Base-by-base conservation (phyloP, 371 early-diverging fungal species). In the Capillidium heterosporum region DNA sequence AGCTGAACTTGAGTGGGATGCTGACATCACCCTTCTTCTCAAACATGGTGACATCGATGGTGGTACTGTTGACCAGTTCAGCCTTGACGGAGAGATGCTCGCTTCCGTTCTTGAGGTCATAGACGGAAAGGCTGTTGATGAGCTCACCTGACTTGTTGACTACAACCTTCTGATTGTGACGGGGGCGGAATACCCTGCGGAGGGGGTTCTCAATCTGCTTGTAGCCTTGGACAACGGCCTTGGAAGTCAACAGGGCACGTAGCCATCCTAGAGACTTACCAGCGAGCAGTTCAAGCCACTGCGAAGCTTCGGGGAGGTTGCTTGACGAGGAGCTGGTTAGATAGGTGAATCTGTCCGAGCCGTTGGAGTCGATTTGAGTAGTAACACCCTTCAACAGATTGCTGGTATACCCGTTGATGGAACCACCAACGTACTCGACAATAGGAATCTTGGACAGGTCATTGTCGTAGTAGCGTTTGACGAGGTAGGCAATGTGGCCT, bases 391-490 rank as follows among this genome's bases (percentile, higher is more conserved):
- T 32, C 2, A 27, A 57, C 57, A 23, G 50, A 31, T 40, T 8
- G 10, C 8, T n/a, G 19, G 53, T 11, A 23, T 52, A 52, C 2
- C 24, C 5, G 48, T 68, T 67, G 3, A 76, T 60, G 51, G 67
- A 70, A 57, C 78, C 83, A 41, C 89, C 88, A 52, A 92, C 72
- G 68, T 89, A 91, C 59, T 89, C 92, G 46, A 83, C 80, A 27
- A 71, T 64, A 28, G 92, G 91, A 51, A 95, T 85, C n/a, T 59
- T 46, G 19, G 65, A 46, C 17, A 72, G 68, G 41, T 80, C 75
- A 47, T 77, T 70, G 59, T 72, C 74, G 69, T 92, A 88, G 71
- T 85, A 88, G 51, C 80, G 74, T 52, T 77, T 71, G 69, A 86
- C 80, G 62, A 91, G 73, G 53, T 77, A 72, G 2, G 71, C 71